Base-by-base conservation (phyloP, 2,329 filamentous ascomycete genomes). In the Beauveria scarabaeidicola region DNA sequence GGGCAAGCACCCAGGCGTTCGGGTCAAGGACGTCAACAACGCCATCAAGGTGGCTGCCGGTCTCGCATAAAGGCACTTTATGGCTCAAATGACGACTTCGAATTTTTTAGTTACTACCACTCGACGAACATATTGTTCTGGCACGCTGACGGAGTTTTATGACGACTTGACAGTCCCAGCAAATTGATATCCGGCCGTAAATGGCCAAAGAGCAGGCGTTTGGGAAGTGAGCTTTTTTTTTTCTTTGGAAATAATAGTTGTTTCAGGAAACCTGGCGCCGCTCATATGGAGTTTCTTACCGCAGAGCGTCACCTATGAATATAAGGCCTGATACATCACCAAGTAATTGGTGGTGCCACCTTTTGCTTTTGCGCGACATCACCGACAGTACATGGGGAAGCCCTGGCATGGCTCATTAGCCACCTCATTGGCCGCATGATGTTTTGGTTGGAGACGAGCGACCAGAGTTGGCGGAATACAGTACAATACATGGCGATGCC, bases 1-100 rank as follows among this genome's bases (percentile, higher is more conserved):
- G 8, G 75, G 75, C 9, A 67, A 73, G 5, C 69, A 69, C 2
- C 75, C 75, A 0, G 75, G 73, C 0, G 61, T 77, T 10, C 69
- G 75, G 7, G 72, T 72, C 1, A 72, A 67, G 43, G 74, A 77
- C 47, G 64, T 77, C 1, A 64, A 74, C 52, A 63, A 53, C 17
- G 70, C 73, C 9, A 64, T 74, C 44, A 69, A 67, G 62, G 36
- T 67, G 40, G 67, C 69, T 2, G 64, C 66, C 0, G 68, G 69
- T 5, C 27, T 58, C 3, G 29, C 10, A 32, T 52, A 10, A 53
- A 10, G 11, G 1, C 27, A n/a, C 17, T 3, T 17, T 10, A 27
- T 29, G 21, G 19, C 9, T 41, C 21, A 10, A 10, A 38, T 21
- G 3, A 47, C 10, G 13, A 25, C 32, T 50, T 40, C 10, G 4